A percentile compares a stretch with the other conserved stretches of the same genome.
Evolutionary conservation across 1,139 yeast species (phyloP).

Genomic region (Geotrichum reessii): DNA sequence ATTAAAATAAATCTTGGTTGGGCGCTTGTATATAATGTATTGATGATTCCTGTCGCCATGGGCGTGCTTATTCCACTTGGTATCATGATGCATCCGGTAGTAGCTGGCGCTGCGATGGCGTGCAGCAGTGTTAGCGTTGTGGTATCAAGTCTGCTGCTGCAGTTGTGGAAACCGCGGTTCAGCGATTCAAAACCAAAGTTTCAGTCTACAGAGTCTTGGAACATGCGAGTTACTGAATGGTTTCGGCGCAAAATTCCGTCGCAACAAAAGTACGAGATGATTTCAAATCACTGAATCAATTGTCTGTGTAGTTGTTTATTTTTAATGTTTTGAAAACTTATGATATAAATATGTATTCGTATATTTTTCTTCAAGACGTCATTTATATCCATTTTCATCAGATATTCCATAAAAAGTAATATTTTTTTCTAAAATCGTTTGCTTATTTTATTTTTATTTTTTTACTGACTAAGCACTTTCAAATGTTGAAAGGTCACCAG

Average conservation of each 20-base stretch:
- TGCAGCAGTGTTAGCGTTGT: conserved; percentile 87
- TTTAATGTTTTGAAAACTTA: neutral
- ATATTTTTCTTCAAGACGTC: neutral
- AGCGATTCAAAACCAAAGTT: neutral
- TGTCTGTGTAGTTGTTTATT: neutral
- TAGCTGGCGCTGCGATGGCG: conserved; percentile 88
- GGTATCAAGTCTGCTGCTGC: conserved; percentile 62
- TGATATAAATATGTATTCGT: neutral
- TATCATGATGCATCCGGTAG: conserved; percentile 76
- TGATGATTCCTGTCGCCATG: conserved; percentile 96
- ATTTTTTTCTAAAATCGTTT: neutral
- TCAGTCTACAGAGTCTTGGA: neutral
- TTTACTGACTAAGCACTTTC: neutral
- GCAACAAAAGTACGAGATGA: neutral
- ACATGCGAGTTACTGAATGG: neutral
- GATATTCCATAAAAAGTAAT: neutral
- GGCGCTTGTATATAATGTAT: conserved; percentile 77
- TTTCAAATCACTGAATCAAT: neutral
- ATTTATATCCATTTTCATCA: neutral
- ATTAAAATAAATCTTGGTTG: conserved; percentile 78
- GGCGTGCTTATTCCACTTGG: conserved; percentile 79
- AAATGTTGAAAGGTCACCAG: neutral
- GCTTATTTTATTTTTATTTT: neutral
- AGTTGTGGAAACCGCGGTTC: conserved; percentile 31
- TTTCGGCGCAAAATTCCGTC: neutral